These are phyloP conservation scores for Ophiostoma australiae DNA, from an alignment of 2,329 filamentous ascomycete genomes.

Conservation along the genomic window DNA sequence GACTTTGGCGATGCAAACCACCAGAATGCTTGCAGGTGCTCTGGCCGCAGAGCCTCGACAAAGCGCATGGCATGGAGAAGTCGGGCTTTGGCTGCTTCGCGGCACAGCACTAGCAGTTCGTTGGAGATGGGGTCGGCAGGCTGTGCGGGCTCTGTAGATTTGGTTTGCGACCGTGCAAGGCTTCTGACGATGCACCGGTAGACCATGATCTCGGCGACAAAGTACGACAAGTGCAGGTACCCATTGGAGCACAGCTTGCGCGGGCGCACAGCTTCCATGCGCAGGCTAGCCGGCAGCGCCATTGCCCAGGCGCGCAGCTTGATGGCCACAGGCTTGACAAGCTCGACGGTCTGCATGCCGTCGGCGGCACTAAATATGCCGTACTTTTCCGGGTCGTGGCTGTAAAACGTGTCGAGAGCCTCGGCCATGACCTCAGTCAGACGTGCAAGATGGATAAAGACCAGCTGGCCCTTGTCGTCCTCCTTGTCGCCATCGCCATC, in stretches of 20 bases:
- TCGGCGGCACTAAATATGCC: not conserved
- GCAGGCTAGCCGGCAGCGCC: not conserved
- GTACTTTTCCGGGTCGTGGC: not conserved
- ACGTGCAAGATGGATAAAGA: not conserved
- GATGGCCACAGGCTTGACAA: not conserved
- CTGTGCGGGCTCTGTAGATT: not conserved
- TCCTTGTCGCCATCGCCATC: not conserved
- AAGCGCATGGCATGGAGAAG: not conserved
- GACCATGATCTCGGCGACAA: conserved; percentile 48
- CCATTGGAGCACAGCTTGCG: conserved; percentile 36
- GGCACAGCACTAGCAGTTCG: not conserved
- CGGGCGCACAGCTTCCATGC: conserved; percentile 16
- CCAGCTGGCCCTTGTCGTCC: not conserved
- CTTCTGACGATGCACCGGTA: conserved; percentile 47
- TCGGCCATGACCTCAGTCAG: not conserved
- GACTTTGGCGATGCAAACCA: not conserved
- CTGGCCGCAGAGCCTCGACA: not conserved
- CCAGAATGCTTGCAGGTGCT: not conserved
- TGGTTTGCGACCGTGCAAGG: conserved; percentile 31
- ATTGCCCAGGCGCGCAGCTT: not conserved
- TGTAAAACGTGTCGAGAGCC: not conserved
- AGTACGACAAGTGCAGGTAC: conserved; percentile 48
- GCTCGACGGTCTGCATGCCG: conserved; percentile 1
- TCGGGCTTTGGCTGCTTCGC: not conserved
- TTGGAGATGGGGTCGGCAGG: too few relatives aligned